These are phyloP conservation scores for Ilyonectria mors-panacis DNA, from an alignment of 2,329 filamentous ascomycete genomes.

Conservation along the genomic window DNA sequence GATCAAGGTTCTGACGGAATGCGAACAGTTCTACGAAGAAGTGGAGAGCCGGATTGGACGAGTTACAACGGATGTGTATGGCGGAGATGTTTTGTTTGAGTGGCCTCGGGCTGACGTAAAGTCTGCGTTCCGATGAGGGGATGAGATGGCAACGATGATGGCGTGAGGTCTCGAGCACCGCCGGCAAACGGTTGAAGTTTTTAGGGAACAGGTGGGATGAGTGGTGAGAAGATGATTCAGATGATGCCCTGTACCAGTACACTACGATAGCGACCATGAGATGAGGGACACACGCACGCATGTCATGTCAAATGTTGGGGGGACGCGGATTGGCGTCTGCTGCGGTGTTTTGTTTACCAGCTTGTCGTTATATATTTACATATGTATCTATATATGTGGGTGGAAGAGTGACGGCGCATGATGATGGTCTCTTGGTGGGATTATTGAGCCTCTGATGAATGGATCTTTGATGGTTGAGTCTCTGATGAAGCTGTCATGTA, in stretches of 20 bases:
- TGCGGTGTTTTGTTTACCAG: slow-evolving; percentile 9
- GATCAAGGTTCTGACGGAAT: slow-evolving; percentile 70
- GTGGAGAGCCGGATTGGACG: slow-evolving; percentile 73
- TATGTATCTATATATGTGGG: slow-evolving; percentile 7
- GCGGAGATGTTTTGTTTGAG: slow-evolving; percentile 75
- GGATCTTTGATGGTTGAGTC: not conserved
- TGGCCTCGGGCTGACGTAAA: slow-evolving; percentile 77
- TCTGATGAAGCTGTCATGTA: not conserved
- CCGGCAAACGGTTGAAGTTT: not conserved
- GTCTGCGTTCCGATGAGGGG: slow-evolving; percentile 64
- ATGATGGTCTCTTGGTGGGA: not conserved
- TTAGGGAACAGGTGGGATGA: not conserved
- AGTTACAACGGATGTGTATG: slow-evolving; percentile 74
- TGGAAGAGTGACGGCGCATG: not conserved
- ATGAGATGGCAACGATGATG: not conserved
- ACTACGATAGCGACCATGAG: slow-evolving; percentile 10
- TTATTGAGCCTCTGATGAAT: not conserved
- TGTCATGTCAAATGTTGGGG: slow-evolving; percentile 7
- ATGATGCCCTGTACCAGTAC: slow-evolving; percentile 22
- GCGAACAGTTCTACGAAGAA: slow-evolving; percentile 74
- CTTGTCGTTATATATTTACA: slow-evolving; percentile 5
- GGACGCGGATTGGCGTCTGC: slow-evolving; percentile 10
- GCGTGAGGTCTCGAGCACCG: not conserved
- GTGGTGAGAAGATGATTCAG: not conserved
- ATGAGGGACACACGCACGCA: slow-evolving; percentile 9